Evolutionary conservation across 495 filamentous ascomycete species (phyloP).

Genomic region (Melanomma pulvis-pyrius): DNA sequence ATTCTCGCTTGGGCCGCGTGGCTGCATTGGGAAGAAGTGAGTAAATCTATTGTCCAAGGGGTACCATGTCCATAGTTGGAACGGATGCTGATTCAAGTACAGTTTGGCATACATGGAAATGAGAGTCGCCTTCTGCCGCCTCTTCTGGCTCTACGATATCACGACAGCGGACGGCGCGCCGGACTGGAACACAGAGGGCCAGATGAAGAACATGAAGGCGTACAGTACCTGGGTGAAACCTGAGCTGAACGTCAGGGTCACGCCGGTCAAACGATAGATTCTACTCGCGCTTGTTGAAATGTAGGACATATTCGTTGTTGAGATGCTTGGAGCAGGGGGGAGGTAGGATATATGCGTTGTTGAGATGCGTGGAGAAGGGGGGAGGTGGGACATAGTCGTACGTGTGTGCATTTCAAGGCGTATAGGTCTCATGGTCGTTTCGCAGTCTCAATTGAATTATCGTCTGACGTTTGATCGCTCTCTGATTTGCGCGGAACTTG

Average conservation of each 20-base stretch:
- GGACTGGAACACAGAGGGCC: slow-evolving; percentile 43
- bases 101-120: slow-evolving; percentile 54
- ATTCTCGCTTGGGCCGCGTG: slow-evolving; percentile 34
- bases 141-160: slow-evolving; percentile 55
- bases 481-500: not conserved
- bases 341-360: no score
- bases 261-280: not conserved
- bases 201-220: slow-evolving; percentile 36
- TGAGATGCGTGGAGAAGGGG: no score
- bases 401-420: no score
- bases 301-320: not conserved
- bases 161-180: slow-evolving; percentile 40
- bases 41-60: not conserved
- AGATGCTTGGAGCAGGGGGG: no score
- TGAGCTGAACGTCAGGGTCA: slow-evolving; percentile 24
- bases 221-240: slow-evolving; percentile 36
- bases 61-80: no score
- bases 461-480: not conserved
- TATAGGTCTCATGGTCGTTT: no score
- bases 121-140: slow-evolving; percentile 46
- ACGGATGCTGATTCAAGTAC: not conserved
- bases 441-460: not conserved
- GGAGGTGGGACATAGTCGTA: no score
- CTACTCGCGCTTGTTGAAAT: not conserved
- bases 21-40: slow-evolving; percentile 38